These are phyloP conservation scores for Daucus carota DNA, from an alignment of 129 eudicot species.

Conservation along the genomic window DNA sequence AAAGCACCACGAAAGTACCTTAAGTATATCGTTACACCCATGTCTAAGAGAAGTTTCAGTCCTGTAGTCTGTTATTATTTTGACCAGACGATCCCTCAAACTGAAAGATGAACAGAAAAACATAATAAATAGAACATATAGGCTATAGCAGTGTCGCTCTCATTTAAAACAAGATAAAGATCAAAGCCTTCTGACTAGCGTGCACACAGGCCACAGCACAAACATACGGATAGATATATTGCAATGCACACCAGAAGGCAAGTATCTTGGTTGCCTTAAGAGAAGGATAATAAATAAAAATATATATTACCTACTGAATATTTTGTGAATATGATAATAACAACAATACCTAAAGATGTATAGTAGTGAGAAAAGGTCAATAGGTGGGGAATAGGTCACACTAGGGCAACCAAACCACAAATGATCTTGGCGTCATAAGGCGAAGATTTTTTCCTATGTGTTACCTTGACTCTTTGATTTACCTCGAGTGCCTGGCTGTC, in stretches of 20 bases:
- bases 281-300: not conserved
- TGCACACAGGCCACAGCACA: not conserved
- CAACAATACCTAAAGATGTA: not conserved
- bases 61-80: conserved; percentile 92
- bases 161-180: not conserved
- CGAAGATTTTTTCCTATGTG: not conserved
- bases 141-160: not conserved
- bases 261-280: not conserved
- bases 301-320: not conserved
- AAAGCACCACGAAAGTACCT: conserved; percentile 36
- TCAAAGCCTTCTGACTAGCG: not conserved
- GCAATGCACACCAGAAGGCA: not conserved
- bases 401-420: not conserved
- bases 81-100: conserved; percentile 88
- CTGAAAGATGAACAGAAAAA: conserved; percentile 27
- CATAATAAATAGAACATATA: not conserved
- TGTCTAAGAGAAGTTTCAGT: conserved; percentile 98
- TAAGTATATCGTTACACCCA: conserved; percentile 92
- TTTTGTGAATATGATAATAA: not conserved
- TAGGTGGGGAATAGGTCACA: not conserved
- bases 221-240: not conserved
- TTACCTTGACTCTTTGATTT: not conserved
- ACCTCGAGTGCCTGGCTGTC: not conserved
- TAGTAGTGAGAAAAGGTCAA: not conserved
- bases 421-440: not conserved